Base-by-base conservation (phyloP, 2,329 filamentous ascomycete species). In the Aspergillus fischeri region DNA sequence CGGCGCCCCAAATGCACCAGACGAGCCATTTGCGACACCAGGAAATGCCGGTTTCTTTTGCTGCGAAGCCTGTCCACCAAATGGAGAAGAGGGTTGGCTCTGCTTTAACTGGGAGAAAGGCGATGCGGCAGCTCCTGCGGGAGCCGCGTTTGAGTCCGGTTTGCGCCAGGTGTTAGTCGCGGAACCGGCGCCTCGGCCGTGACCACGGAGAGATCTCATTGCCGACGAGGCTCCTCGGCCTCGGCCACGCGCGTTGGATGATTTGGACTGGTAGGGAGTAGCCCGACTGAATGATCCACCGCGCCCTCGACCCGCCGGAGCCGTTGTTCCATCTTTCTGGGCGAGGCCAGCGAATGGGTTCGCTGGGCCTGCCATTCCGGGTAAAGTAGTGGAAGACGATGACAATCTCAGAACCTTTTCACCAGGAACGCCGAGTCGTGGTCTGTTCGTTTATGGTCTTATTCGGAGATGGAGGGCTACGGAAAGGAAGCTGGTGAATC, bases 361-460 rank as follows among this genome's bases (percentile, higher is more conserved):
- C 45, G 68, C 63, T 44, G 68, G 65, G 57, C 64, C 64, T 59
- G 68, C 65, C 70, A 73, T 73, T 54, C 61, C 70, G 64, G 62
- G 66, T 65, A 60, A 49, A 55, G 56, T 50, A 65, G 60, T 53
- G 57, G 56, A 51, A 52, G 59, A 52, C 61, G 58, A 58, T 60
- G 58, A 61, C 56, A 53, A 53, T 55, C 63, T 59, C 27, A 42
- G 52, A 54, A 52, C 55, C 65, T 61, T 55, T 57, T 53, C n/a
- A 21, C 17, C 21, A 29, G 7, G 48, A 14, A 8, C 21, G 32
- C n/a, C 8, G 3, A 49, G 17, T 53, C n/a, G n/a, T 47, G 47
- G 44, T 44, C 11, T 44, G 24, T 25, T 21, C 44, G 14, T 53
- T 25, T 41, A 8, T 44, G 11, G n/a, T 47, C 21, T 47, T 20